phyloP scores from a whole-genome alignment of 768 basidiomycete genomes.

The Russula vinacea region DNA sequence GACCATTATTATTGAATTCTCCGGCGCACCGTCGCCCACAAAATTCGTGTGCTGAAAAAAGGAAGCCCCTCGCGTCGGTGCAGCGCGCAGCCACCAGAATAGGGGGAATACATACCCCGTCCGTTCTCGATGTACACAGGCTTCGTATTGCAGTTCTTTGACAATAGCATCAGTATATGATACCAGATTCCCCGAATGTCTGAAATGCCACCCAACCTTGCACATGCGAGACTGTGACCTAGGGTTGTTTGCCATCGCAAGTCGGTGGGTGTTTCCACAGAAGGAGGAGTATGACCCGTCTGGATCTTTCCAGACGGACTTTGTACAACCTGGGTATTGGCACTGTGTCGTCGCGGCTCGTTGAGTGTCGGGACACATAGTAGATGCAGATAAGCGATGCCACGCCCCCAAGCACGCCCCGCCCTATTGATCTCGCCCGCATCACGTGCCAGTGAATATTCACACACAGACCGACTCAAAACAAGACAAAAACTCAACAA shows the following conservation, averaged over 20 bases:
- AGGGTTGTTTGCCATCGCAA: constrained; percentile 23
- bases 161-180: neutral
- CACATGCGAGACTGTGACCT: constrained; percentile 14
- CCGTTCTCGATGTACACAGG: constrained; percentile 32
- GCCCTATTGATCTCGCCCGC: no score
- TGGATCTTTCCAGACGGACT: constrained; percentile 29
- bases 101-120: constrained; percentile 18
- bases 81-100: no score
- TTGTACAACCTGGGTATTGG: constrained; percentile 26
- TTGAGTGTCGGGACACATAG: constrained; percentile 26
- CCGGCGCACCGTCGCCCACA: constrained; percentile 30
- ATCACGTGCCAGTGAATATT: constrained; percentile 19
- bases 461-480: neutral
- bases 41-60: constrained; percentile 26
- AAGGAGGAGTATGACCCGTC: constrained; percentile 32
- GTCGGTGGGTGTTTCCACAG: constrained; percentile 29
- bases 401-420: no score
- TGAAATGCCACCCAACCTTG: constrained; percentile 24
- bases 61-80: neutral
- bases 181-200: no score
- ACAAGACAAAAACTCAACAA: neutral
- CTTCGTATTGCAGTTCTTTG: constrained; percentile 26
- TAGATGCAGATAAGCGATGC: neutral
- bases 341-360: constrained; percentile 23
- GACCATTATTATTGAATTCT: constrained; percentile 9